phyloP scores from a whole-genome alignment of 2,329 filamentous ascomycete species.

The Arthrobotrys entomopaga region DNA sequence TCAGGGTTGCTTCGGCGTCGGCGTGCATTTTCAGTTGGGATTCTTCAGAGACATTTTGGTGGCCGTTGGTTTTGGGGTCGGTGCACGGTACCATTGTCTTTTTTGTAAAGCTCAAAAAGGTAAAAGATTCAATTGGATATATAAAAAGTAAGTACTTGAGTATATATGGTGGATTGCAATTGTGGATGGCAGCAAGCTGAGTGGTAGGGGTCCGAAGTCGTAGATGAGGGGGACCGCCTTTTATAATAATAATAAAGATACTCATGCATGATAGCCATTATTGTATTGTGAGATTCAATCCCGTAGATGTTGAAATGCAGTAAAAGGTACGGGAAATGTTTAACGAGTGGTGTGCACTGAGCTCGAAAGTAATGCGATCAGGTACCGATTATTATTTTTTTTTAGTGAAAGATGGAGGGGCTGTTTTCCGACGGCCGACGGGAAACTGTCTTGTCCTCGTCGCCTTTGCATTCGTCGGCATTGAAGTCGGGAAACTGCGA shows the following conservation, averaged over 20 bases:
- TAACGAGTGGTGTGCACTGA: not conserved
- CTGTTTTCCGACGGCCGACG: slow-evolving; percentile 40
- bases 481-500: slow-evolving; percentile 23
- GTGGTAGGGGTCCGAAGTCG: no score
- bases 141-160: no score
- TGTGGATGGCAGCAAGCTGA: no score
- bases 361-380: not conserved
- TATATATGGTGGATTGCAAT: slow-evolving; percentile 39
- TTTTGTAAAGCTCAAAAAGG: not conserved
- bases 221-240: no score
- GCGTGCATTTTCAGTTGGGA: slow-evolving; percentile 59
- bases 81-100: slow-evolving; percentile 46
- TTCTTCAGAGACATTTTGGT: slow-evolving; percentile 9
- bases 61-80: slow-evolving; percentile 23
- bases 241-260: no score
- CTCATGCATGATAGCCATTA: slow-evolving; percentile 11
- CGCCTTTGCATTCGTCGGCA: not conserved
- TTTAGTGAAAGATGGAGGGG: not conserved
- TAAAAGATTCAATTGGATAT: no score
- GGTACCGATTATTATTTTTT: slow-evolving; percentile 7
- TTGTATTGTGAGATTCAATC: not conserved
- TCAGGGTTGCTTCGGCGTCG: slow-evolving; percentile 63
- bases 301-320: slow-evolving; percentile 6
- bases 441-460: slow-evolving; percentile 13
- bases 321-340: no score